Evolutionary conservation across 2,329 filamentous ascomycete genomes (phyloP), one percentile per base, ranked within the genome.

Genomic region (Colletotrichum liriopes): DNA sequence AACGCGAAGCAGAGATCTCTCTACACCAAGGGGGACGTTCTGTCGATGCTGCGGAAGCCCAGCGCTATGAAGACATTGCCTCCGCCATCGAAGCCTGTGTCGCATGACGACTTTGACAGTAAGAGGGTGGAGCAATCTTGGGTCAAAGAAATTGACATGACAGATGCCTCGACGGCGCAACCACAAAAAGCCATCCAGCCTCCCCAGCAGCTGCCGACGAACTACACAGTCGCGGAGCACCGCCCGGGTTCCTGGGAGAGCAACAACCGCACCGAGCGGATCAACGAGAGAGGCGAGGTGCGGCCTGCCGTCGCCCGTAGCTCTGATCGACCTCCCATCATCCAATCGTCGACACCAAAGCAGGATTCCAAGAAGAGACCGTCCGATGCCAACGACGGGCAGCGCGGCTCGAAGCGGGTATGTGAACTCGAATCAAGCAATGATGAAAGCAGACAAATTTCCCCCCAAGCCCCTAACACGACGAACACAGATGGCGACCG

Each of bases 1-100:
- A 93, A 99, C 82, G 93, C 96, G 7, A 91, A 91, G 77, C 81
- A 84, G 26, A 90, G 96, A 78, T 89, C 93, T 73, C 86, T 92
- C 12, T 98, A 96, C 80, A 98, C 94, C 0, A 87, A 90, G 52
- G 95, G 89, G 7, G 84, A 90, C 69, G 82, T 91, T 59, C 65
- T 90, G 63, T 79, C 81, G 23, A 81, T 88, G 80, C 84, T 91
- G 39, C 82, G 83, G 39, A 85, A 78, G 65, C 84, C 86, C 1
- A 81, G 86, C 1, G 79, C 81, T 64, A 60, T 68, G n/a, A 47
- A 43, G 29, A 2, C 54, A 41, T 32, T 64, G n/a, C 56, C 71
- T 41, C 37, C 70, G 8, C 54, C 54, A 26, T 29, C 74, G 3
- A 81, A 79, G 74, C 78, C 84, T 20, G 74, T 78, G 16, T 70